These are phyloP conservation scores for Letharia lupina DNA, from an alignment of 495 filamentous ascomycete genomes.

Conservation along the genomic window DNA sequence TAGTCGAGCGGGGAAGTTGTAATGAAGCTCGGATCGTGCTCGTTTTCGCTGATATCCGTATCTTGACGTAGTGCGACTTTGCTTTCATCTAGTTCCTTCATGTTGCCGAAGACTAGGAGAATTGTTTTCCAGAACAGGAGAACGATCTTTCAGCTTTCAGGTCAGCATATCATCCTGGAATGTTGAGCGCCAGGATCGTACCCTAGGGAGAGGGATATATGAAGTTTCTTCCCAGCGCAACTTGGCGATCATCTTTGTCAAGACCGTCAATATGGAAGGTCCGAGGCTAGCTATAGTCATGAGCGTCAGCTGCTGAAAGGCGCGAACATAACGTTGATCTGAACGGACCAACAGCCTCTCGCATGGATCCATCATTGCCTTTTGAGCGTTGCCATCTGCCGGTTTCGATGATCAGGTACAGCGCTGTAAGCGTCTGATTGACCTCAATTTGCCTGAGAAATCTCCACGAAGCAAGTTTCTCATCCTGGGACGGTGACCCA, in stretches of 20 bases:
- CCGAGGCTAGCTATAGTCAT: slow-evolving; percentile 44
- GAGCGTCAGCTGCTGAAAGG: slow-evolving; percentile 6
- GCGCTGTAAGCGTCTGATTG: slow-evolving; percentile 48
- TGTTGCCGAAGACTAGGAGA: slow-evolving; percentile 75
- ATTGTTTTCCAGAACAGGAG: slow-evolving; percentile 86
- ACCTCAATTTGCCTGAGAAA: slow-evolving; percentile 44
- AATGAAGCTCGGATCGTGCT: slow-evolving; percentile 48
- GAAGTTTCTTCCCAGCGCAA: slow-evolving; percentile 81
- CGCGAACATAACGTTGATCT: neutral
- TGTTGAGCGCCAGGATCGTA: slow-evolving; percentile 13
- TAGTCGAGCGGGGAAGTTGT: slow-evolving; percentile 93
- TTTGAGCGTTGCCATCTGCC: slow-evolving; percentile 41
- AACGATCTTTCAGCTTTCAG: slow-evolving; percentile 44
- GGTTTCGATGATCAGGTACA: slow-evolving; percentile 68
- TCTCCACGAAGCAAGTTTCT: slow-evolving; percentile 8
- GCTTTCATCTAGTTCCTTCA: slow-evolving; percentile 56
- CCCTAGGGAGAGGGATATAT: slow-evolving; percentile 52
- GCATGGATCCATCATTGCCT: slow-evolving; percentile 22
- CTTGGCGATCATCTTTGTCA: slow-evolving; percentile 66
- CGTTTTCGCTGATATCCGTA: slow-evolving; percentile 31
- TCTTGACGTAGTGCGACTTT: slow-evolving; percentile 50
- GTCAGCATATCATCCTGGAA: slow-evolving; percentile 15
- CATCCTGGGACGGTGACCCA: slow-evolving; percentile 19
- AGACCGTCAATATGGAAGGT: slow-evolving; percentile 59
- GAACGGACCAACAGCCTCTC: slow-evolving; percentile 31